Percentiles rank a stretch among this genome's conserved stretches.
Conservation (phyloP, 116 monocot species). For the Thalassia testudinum region DNA sequence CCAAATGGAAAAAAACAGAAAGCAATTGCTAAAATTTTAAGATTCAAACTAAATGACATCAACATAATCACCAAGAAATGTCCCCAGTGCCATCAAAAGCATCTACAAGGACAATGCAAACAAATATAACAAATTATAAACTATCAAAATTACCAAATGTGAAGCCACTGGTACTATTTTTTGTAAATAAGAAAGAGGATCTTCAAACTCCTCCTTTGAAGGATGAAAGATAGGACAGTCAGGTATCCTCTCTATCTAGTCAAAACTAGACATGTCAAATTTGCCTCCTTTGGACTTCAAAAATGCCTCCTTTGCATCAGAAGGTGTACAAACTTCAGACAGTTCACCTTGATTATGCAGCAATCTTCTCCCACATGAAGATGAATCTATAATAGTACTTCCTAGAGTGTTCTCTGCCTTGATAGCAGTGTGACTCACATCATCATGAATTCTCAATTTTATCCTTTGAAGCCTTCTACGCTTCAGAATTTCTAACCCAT, state of each 20-base stretch:
- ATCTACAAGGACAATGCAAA: too few relatives aligned
- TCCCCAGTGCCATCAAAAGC: too few relatives aligned
- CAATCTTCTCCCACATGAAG: slow-evolving; percentile 21
- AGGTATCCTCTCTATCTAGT: slow-evolving; percentile 91
- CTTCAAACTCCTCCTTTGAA: slow-evolving; percentile 82
- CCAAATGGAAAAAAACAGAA: too few relatives aligned
- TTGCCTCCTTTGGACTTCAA: too few relatives aligned
- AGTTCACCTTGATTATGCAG: slow-evolving; percentile 16
- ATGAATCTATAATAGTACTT: too few relatives aligned
- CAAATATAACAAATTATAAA: too few relatives aligned
- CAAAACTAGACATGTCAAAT: slow-evolving; percentile 56
- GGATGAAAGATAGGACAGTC: slow-evolving; percentile 83
- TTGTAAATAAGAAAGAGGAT: slow-evolving; percentile 73
- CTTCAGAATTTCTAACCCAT: too few relatives aligned
- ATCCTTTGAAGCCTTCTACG: too few relatives aligned
- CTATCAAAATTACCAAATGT: slow-evolving; percentile 72
- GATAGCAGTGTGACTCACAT: slow-evolving; percentile 15
- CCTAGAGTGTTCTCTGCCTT: slow-evolving; percentile 60
- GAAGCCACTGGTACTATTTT: slow-evolving; percentile 72
- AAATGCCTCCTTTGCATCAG: slow-evolving; percentile 28
- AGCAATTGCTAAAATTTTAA: background rate
- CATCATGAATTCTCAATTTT: slow-evolving; percentile 13
- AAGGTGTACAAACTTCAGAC: slow-evolving; percentile 8
- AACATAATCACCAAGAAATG: too few relatives aligned
- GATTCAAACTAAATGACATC: too few relatives aligned